phyloP scores from a whole-genome alignment of 495 filamentous ascomycete species.

The Annulohypoxylon bovei region DNA sequence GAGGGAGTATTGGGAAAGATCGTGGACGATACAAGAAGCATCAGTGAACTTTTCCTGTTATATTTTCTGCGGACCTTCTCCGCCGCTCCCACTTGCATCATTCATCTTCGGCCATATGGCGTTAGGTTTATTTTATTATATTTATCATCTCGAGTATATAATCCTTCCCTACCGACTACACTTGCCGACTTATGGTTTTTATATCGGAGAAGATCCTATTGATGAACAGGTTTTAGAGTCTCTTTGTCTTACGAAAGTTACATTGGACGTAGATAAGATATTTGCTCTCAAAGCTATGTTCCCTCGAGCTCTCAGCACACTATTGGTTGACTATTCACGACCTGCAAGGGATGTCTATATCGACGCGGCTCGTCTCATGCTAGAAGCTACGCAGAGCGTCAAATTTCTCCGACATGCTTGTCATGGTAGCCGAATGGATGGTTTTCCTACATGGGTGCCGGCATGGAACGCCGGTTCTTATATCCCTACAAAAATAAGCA shows the following conservation, averaged over 20 bases:
- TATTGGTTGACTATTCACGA: not conserved
- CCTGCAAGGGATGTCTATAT: not conserved
- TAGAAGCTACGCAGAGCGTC: not conserved
- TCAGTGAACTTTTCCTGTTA: not conserved
- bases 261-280: not conserved
- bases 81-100: not conserved
- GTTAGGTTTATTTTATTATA: not conserved
- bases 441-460: not conserved
- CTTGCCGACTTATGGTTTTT: not conserved
- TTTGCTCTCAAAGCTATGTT: not conserved
- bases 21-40: not conserved
- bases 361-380: not conserved
- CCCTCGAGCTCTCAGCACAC: not conserved
- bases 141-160: not conserved
- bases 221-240: not conserved
- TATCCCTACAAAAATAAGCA: not conserved
- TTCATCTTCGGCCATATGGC: not conserved
- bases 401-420: not conserved
- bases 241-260: not conserved
- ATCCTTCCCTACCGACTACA: not conserved
- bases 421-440: not conserved
- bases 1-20: not conserved
- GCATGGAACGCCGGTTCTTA: not conserved
- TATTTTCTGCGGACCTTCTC: not conserved
- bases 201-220: not conserved